These are phyloP conservation scores for Candida patagonica DNA, from an alignment of 805 yeast species.

Conservation along the genomic window DNA sequence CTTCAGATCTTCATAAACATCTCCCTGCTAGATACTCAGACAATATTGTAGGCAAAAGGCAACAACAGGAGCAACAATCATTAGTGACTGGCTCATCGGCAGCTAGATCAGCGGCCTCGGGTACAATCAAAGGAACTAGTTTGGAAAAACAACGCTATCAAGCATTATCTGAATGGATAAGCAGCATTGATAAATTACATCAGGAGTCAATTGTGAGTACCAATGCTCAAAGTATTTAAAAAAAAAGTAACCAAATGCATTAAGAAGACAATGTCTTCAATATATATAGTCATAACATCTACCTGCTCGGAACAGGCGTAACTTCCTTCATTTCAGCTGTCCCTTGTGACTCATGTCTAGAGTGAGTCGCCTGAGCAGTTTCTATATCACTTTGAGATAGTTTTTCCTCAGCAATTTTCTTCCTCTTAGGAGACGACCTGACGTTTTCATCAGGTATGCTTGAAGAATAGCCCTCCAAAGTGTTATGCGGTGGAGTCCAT, in stretches of 20 bases:
- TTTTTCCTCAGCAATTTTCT: not conserved
- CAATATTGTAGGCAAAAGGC: conserved; percentile 5
- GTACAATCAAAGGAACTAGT: not conserved
- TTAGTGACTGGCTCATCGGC: conserved; percentile 3
- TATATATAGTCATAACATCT: too few species aligned
- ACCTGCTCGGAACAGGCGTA: not conserved
- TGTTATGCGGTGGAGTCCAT: conserved; percentile 30
- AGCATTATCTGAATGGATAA: not conserved
- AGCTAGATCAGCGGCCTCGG: not conserved
- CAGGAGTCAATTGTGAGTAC: not conserved
- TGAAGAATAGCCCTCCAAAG: conserved; percentile 5
- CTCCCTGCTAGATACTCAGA: conserved; percentile 10
- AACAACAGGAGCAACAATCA: conserved; percentile 11
- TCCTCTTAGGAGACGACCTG: not conserved
- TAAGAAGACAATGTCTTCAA: too few species aligned
- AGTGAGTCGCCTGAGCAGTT: not conserved
- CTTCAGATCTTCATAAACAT: not conserved
- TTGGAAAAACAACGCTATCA: not conserved
- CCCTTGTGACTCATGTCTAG: not conserved
- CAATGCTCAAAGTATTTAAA: not conserved
- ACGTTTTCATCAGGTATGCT: not conserved
- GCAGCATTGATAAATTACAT: not conserved
- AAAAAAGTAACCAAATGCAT: too few species aligned
- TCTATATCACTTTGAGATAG: not conserved
- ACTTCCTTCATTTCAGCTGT: not conserved